Base-by-base conservation (phyloP, 805 yeast species). In the Metschnikowia aberdeeniae region DNA sequence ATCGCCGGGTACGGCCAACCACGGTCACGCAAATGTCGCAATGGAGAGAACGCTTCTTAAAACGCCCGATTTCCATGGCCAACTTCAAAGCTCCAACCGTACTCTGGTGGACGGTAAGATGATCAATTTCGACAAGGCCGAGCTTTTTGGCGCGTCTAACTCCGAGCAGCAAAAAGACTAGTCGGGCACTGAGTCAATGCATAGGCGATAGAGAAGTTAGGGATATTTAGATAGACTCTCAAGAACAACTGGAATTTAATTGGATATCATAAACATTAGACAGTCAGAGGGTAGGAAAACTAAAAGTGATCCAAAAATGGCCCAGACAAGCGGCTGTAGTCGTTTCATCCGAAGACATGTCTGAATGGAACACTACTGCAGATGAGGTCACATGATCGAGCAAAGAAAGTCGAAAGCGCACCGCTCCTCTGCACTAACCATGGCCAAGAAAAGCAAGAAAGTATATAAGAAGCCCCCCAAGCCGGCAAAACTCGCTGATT, bases 1-100 rank as follows among this genome's bases (percentile, higher is more conserved):
- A 3, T 80, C 86, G 8, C 86, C 86, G 2, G 70, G 72, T 5
- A 87, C 75, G 52, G 88, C 93, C 10, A 54, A 49, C 3, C 34
- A 45, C 4, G 43, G 46, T 6, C 49, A 45, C 32, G 42, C 34
- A 7, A 46, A 45, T 7, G 20, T 36, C 7, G 30, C 39, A 22
- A 37, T 36, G 26, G 53, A 53, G 14, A 47, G 50, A 30, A 43
- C 46, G 20, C 59, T 70, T 34, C 54, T 69, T 47, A 65, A 65
- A 45, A 69, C 75, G 3, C 75, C 76, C 3, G 75, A 71, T 54
- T 68, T 68, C 49, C 67, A 68, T 42, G 63, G 60, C 34, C 56
- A 64, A 43, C 44, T 64, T 31, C 63, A 53, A 40, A 19, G 19
- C 33, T 20, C 43, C 10, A n/a, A 45, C 9, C 42, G 31, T 11